Conservation (phyloP, 257 asterid species). For the Cinchona pubescens region DNA sequence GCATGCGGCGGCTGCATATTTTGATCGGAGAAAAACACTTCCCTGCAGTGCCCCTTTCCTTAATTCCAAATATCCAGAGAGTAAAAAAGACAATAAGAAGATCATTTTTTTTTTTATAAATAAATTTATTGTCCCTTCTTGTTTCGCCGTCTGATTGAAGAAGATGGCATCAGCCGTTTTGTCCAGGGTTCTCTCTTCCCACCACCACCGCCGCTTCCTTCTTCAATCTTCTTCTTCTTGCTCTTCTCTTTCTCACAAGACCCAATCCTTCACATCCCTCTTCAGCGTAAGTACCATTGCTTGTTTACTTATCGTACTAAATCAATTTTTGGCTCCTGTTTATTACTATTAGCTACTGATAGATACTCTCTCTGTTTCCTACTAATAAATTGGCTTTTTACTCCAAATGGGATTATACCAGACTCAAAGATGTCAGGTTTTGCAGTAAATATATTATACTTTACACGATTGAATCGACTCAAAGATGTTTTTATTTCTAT, state of each 20-base stretch:
- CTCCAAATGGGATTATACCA: too few species aligned
- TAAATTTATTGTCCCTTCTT: slow-evolving; percentile 20
- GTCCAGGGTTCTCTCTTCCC: slow-evolving; percentile 55
- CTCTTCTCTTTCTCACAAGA: slow-evolving; percentile 35
- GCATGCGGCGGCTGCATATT: too few species aligned
- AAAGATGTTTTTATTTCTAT: too few species aligned
- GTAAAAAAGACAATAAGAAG: too few species aligned
- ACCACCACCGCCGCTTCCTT: slow-evolving; percentile 48
- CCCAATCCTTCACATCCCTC: slow-evolving; percentile 36
- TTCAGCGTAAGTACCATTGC: slow-evolving; percentile 62
- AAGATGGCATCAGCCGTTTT: slow-evolving; percentile 69
- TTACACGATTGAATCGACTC: too few species aligned
- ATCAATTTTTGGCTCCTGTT: not conserved
- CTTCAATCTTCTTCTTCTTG: slow-evolving; percentile 37
- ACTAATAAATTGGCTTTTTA: too few species aligned
- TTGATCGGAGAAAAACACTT: too few species aligned
- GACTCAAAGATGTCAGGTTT: too few species aligned
- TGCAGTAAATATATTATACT: too few species aligned
- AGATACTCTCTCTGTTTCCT: too few species aligned
- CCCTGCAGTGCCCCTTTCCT: too few species aligned
- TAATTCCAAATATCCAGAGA: not conserved
- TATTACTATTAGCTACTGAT: not conserved
- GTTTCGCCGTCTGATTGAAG: slow-evolving; percentile 12
- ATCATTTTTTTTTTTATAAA: too few species aligned
- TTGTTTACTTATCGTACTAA: not conserved